Base-by-base conservation (phyloP, 2,329 filamentous ascomycete genomes). In the Hypoxylon rubiginosum region DNA sequence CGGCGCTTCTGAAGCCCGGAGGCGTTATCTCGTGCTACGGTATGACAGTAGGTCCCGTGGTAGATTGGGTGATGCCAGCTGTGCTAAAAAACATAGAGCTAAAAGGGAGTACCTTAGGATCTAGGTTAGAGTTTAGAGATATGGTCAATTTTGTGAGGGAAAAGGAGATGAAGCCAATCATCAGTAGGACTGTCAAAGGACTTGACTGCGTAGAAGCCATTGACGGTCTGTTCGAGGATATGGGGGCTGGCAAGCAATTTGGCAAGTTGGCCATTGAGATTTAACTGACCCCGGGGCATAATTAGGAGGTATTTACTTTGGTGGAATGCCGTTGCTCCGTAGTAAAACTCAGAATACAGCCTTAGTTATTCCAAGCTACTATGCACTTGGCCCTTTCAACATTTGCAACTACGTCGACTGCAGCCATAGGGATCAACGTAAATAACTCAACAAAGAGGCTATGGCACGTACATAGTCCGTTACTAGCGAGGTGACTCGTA, bases 61-160 rank as follows among this genome's bases (percentile, higher is more conserved):
- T 97, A 90, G 88, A 92, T 41, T 97, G 92, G 85, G 75, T 87
- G 13, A 97, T 97, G 91, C 81, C 84, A 63, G 93, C 93, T 0
- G 91, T 95, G 11, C 80, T 97, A 62, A 92, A 91, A 78, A 97
- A 97, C 73, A 88, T 97, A 41, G 94, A 97, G 71, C 84, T 97
- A 28, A 86, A 86, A 53, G 94, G 94, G 15, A 90, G 88, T 8
- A 97, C 93, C 0, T 96, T 97, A 93, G 94, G 94, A 0, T 96
- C 92, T 11, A 85, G 91, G 50, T 89, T 88, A 74, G 94, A 97
- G 79, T 97, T 97, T 74, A 84, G 83, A n/a, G 92, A 94, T 17
- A 97, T 97, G 92, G 84, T 97, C 9, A 83, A 86, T 1, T 97
- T 97, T 80, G 91, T 97, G 32, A 84, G 84, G 43, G 9, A 26